phyloP scores from a whole-genome alignment of 768 basidiomycete genomes.

The Rhodotorula graminis region DNA sequence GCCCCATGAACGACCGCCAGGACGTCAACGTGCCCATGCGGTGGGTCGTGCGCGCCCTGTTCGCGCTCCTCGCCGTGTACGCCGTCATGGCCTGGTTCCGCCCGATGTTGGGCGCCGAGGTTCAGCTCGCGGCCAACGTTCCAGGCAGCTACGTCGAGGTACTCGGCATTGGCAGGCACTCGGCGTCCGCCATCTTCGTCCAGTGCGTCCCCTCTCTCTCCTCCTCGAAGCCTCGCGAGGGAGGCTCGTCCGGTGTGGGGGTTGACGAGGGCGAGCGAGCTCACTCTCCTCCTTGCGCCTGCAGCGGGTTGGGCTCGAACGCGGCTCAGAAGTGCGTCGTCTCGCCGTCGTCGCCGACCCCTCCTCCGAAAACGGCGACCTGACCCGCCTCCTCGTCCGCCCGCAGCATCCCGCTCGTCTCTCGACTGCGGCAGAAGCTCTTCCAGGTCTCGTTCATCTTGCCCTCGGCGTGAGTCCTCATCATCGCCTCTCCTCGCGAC shows the following conservation, averaged over 20 bases:
- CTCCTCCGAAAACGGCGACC: neutral
- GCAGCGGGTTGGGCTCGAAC: neutral
- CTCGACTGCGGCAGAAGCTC: neutral
- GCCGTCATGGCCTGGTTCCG: neutral
- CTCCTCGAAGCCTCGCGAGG: no score
- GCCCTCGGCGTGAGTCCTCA: neutral
- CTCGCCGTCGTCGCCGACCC: neutral
- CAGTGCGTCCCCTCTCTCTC: neutral
- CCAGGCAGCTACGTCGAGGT: neutral
- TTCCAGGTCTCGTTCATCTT: neutral
- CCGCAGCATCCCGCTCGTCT: neutral
- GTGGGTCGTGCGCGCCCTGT: neutral
- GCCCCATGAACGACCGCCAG: no score
- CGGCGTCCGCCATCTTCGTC: neutral
- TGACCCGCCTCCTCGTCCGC: neutral
- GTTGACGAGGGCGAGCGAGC: neutral
- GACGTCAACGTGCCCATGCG: neutral
- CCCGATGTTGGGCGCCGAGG: neutral
- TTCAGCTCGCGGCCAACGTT: neutral
- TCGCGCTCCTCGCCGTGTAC: neutral
- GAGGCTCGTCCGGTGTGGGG: neutral
- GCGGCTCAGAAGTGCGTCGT: neutral
- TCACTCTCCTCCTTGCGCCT: neutral
- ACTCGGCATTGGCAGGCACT: neutral
- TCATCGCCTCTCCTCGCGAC: neutral